Conservation (phyloP, 2,329 filamentous ascomycete genomes). For the Phialophora verrucosa region DNA sequence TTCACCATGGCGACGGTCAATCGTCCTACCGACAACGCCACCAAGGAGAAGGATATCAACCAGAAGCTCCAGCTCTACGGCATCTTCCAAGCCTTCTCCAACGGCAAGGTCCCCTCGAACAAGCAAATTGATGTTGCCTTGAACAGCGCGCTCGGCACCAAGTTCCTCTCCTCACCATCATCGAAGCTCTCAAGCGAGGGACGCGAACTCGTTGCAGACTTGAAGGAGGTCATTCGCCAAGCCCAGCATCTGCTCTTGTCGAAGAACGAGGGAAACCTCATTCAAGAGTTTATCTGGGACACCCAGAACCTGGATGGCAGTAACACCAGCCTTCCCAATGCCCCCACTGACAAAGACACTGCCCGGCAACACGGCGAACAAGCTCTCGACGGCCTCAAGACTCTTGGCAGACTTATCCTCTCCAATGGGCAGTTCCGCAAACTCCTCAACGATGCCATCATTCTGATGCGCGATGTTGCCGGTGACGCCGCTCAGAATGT, state of each 20-base stretch:
- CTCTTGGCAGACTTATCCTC: constrained; percentile 84
- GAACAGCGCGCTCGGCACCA: constrained; percentile 81
- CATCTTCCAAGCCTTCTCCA: constrained; percentile 71
- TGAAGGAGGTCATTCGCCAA: constrained; percentile 79
- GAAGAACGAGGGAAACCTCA: constrained; percentile 92
- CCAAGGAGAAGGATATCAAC: constrained; percentile 83
- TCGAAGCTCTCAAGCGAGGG: constrained; percentile 82
- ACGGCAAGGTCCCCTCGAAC: constrained; percentile 92
- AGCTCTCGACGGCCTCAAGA: constrained; percentile 82
- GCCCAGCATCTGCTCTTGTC: constrained; percentile 83
- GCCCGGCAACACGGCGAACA: constrained; percentile 83
- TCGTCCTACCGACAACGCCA: constrained; percentile 71
- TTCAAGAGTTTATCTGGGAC: constrained; percentile 98
- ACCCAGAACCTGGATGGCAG: constrained; percentile 72
- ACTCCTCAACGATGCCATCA: constrained; percentile 78
- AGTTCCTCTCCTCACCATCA: constrained; percentile 71
- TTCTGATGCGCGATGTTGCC: constrained; percentile 86
- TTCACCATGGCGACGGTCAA: constrained; percentile 61
- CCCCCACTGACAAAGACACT: constrained; percentile 74
- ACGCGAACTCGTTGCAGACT: constrained; percentile 74
- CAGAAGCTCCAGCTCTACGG: constrained; percentile 91
- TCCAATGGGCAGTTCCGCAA: constrained; percentile 97
- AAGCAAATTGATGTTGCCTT: constrained; percentile 94
- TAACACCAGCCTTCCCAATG: constrained; percentile 65
- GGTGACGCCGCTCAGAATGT: constrained; percentile 85